Conservation (phyloP, 1,284 basidiomycete species). For the Melanopsichium pennsylvanicum region DNA sequence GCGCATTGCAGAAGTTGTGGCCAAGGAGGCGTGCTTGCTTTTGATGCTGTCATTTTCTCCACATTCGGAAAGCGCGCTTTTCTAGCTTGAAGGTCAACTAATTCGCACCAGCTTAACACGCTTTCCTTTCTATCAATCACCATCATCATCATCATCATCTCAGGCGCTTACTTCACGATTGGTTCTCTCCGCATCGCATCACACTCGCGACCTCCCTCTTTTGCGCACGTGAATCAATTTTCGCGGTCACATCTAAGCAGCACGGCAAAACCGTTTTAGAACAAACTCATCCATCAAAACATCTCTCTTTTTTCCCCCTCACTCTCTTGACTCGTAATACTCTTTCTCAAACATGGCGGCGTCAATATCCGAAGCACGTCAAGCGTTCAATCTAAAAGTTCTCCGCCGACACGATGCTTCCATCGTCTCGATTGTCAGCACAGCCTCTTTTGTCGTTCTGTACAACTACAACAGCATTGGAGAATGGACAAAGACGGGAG, state of each 20-base stretch:
- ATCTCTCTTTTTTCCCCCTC: no score
- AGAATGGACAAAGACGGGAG: slow-evolving; percentile 76
- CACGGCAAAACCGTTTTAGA: no score
- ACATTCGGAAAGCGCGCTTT: slow-evolving; percentile 10
- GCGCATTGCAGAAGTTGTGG: no score
- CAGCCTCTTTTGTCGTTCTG: slow-evolving; percentile 77
- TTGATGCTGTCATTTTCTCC: no score
- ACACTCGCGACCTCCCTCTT: no score
- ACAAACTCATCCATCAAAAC: no score
- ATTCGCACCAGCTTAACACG: slow-evolving; percentile 26
- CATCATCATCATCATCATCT: not conserved
- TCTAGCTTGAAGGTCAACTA: not conserved
- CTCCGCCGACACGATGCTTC: slow-evolving; percentile 80
- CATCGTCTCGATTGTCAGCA: slow-evolving; percentile 80
- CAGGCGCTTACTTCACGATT: not conserved
- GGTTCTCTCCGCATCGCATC: no score
- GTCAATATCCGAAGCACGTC: slow-evolving; percentile 34
- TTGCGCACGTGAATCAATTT: no score
- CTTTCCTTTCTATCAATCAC: not conserved
- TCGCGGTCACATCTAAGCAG: no score
- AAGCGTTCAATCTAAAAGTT: slow-evolving; percentile 77
- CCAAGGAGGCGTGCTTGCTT: no score
- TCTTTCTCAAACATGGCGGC: slow-evolving; percentile 19
- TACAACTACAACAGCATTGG: slow-evolving; percentile 64
- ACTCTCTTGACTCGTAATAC: no score